Evolutionary conservation across 2,329 filamentous ascomycete genomes (phyloP).

Genomic region (Zymoseptoria tritici): DNA sequence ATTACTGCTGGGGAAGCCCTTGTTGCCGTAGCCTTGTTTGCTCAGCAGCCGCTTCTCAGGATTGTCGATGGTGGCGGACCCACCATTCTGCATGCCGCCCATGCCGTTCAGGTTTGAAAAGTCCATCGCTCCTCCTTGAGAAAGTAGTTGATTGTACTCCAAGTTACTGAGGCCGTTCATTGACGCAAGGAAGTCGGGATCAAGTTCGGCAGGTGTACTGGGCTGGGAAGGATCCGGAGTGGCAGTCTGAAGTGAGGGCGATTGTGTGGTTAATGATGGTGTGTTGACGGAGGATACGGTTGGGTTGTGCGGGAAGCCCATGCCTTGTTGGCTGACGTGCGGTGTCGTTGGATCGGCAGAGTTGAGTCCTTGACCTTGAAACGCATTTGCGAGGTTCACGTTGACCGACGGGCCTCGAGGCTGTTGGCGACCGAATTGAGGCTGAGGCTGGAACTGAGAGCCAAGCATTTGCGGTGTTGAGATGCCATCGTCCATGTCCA

Average conservation of each 20-base stretch:
- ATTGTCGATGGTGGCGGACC: constrained; percentile 65
- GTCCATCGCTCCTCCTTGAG: constrained; percentile 32
- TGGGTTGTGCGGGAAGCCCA: constrained; percentile 82
- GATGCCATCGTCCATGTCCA: constrained; percentile 92
- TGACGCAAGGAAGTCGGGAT: constrained; percentile 38
- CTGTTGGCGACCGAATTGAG: constrained; percentile 49
- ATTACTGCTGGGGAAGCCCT: constrained; percentile 35
- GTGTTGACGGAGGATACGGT: constrained; percentile 97
- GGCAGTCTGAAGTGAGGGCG: constrained; percentile 52
- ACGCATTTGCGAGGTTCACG: constrained; percentile 66
- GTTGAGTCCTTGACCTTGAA: constrained; percentile 64
- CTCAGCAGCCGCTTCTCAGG: constrained; percentile 91
- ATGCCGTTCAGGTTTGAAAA: constrained; percentile 44
- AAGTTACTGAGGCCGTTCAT: constrained; percentile 32
- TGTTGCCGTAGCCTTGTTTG: constrained; percentile 55
- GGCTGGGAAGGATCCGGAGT: constrained; percentile 62
- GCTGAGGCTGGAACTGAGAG: constrained; percentile 38
- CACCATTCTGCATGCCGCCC: constrained; percentile 49
- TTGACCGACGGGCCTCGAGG: constrained; percentile 63
- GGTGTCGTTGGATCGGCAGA: constrained; percentile 84
- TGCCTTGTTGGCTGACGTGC: constrained; percentile 55
- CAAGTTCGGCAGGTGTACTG: constrained; percentile 64
- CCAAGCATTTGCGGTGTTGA: constrained; percentile 44
- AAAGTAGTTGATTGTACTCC: constrained; percentile 31
- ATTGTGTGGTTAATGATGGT: constrained; percentile 76